A percentile compares a stretch with the other conserved stretches of the same genome.
These are phyloP conservation scores for Diplodia scrobiculata DNA, from an alignment of 2,329 filamentous ascomycete species.

Conservation along the genomic window DNA sequence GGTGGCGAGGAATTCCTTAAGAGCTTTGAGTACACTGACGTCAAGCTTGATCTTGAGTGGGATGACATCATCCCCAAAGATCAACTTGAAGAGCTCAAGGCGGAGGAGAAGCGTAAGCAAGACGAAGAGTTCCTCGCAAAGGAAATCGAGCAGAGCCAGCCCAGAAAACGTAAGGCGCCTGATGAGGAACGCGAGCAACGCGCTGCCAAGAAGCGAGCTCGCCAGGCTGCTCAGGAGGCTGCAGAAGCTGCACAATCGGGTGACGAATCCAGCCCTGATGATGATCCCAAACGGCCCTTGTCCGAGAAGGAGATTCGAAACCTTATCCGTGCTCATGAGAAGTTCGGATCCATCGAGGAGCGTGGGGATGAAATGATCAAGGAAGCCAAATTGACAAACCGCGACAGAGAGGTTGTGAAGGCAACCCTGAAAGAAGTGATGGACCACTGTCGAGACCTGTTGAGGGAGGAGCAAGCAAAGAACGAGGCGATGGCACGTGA, in stretches of 20 bases:
- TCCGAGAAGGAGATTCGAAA: constrained; percentile 92
- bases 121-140: constrained; percentile 81
- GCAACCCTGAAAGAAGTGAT: constrained; percentile 76
- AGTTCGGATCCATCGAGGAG: constrained; percentile 88
- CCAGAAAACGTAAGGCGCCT: constrained; percentile 68
- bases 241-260: constrained; percentile 56
- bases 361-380: constrained; percentile 82
- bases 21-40: constrained; percentile 89
- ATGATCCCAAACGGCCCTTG: constrained; percentile 84
- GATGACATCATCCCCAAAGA: constrained; percentile 97
- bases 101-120: constrained; percentile 80
- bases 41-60: constrained; percentile 96
- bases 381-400: constrained; percentile 79
- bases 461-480: constrained; percentile 70
- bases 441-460: constrained; percentile 68
- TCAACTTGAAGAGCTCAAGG: constrained; percentile 84
- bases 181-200: constrained; percentile 65
- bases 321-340: constrained; percentile 84
- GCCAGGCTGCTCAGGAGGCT: constrained; percentile 66
- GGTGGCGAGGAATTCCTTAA: constrained; percentile 95
- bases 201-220: constrained; percentile 68
- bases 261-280: constrained; percentile 55
- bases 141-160: constrained; percentile 81
- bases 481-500: constrained; percentile 67
- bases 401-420: constrained; percentile 78